Conservation (phyloP, 2,329 filamentous ascomycete genomes). For the Domatiomyces globalis region DNA sequence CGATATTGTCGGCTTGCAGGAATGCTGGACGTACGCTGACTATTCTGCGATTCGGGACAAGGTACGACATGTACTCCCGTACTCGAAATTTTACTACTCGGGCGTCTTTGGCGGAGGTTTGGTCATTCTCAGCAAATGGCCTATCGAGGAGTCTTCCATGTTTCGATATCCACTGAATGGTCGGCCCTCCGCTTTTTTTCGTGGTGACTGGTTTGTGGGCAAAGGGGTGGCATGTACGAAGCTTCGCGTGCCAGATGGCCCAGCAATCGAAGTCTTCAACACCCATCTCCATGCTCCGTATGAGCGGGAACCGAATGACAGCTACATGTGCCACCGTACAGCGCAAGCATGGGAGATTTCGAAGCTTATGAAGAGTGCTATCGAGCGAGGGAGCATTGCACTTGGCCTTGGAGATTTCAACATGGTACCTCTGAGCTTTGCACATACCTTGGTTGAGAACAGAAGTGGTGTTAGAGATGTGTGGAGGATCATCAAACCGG, state of each 20-base stretch:
- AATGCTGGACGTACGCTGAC: slow-evolving; percentile 83
- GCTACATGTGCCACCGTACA: slow-evolving; percentile 78
- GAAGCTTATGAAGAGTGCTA: slow-evolving; percentile 70
- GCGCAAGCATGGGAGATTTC: slow-evolving; percentile 92
- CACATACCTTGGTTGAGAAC: slow-evolving; percentile 66
- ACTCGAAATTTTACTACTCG: slow-evolving; percentile 84
- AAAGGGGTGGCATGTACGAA: slow-evolving; percentile 80
- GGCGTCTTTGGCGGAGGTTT: slow-evolving; percentile 83
- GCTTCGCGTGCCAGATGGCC: slow-evolving; percentile 32
- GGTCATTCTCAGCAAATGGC: slow-evolving; percentile 81
- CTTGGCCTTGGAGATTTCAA: slow-evolving; percentile 90
- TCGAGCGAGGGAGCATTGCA: slow-evolving; percentile 67
- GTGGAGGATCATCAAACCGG: slow-evolving; percentile 72
- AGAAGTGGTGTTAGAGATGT: slow-evolving; percentile 66
- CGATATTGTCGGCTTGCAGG: slow-evolving; percentile 83
- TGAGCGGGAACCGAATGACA: slow-evolving; percentile 62
- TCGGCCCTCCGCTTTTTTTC: slow-evolving; percentile 79
- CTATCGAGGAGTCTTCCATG: slow-evolving; percentile 82
- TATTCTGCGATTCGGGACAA: slow-evolving; percentile 62
- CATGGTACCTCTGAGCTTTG: slow-evolving; percentile 77
- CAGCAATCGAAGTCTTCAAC: slow-evolving; percentile 71
- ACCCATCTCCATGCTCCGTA: slow-evolving; percentile 88
- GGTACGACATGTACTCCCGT: slow-evolving; percentile 61
- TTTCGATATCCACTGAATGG: slow-evolving; percentile 80
- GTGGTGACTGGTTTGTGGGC: slow-evolving; percentile 87